phyloP scores from a whole-genome alignment of 2,329 filamentous ascomycete species.

The Mycocentrospora acerina region DNA sequence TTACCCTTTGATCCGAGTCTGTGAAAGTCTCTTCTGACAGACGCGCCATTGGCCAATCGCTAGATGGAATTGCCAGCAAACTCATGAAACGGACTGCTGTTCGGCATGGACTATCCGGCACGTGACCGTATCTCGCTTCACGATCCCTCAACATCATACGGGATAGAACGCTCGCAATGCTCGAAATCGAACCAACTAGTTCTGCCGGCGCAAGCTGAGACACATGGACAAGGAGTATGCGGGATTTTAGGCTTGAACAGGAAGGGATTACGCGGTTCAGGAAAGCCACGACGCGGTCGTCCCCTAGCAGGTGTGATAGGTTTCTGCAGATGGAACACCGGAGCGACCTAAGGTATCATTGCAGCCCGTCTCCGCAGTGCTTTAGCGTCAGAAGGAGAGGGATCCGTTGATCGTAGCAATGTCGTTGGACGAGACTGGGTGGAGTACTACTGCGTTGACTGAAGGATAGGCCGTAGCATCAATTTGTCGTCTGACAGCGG shows the following conservation, averaged over 20 bases:
- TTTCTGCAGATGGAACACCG: slow-evolving; percentile 46
- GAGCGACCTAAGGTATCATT: slow-evolving; percentile 49
- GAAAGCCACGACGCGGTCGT: slow-evolving; percentile 48
- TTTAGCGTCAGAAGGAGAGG: slow-evolving; percentile 48
- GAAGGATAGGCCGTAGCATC: slow-evolving; percentile 42
- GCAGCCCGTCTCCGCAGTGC: slow-evolving; percentile 44
- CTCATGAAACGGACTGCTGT: slow-evolving; percentile 30
- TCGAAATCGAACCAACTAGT: slow-evolving; percentile 29
- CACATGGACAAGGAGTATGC: slow-evolving; percentile 41
- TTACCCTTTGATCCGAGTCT: slow-evolving; percentile 22
- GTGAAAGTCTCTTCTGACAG: slow-evolving; percentile 19
- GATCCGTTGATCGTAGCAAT: slow-evolving; percentile 47
- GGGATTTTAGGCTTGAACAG: slow-evolving; percentile 39
- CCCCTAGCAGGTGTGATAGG: slow-evolving; percentile 46
- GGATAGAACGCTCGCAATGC: slow-evolving; percentile 34
- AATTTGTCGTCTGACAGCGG: slow-evolving; percentile 38
- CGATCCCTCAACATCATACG: slow-evolving; percentile 37
- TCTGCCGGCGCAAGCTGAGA: slow-evolving; percentile 32
- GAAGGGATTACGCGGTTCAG: slow-evolving; percentile 47
- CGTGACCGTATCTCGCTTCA: slow-evolving; percentile 43
- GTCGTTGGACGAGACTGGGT: slow-evolving; percentile 47
- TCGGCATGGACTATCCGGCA: slow-evolving; percentile 38
- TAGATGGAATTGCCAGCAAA: slow-evolving; percentile 24
- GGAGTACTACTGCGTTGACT: slow-evolving; percentile 45
- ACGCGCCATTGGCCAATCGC: slow-evolving; percentile 34